phyloP scores from a whole-genome alignment of 768 basidiomycete genomes.

The Boletus speciosus region DNA sequence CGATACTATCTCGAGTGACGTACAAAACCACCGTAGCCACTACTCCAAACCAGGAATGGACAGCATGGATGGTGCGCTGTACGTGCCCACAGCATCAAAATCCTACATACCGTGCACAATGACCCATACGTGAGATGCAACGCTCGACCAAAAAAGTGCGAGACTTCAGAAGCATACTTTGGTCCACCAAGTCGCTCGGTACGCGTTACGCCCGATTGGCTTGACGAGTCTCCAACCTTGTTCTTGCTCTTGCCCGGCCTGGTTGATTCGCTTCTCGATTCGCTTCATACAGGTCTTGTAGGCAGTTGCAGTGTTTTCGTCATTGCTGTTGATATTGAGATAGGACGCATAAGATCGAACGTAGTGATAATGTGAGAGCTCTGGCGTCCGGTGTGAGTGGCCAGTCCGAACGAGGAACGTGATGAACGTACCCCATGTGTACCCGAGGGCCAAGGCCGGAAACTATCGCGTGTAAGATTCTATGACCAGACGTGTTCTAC shows the following conservation, averaged over 20 bases:
- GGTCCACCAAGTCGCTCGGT: conserved; percentile 32
- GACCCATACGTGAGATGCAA: neutral
- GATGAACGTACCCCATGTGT: conserved; percentile 9
- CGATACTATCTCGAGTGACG: conserved; percentile 42
- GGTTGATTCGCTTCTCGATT: conserved; percentile 37
- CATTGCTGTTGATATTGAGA: conserved; percentile 26
- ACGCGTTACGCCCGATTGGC: conserved; percentile 9
- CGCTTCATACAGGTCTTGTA: conserved; percentile 49
- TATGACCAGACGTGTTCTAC: neutral
- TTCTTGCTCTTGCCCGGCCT: conserved; percentile 3
- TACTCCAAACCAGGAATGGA: conserved; percentile 4
- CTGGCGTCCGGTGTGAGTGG: conserved; percentile 8
- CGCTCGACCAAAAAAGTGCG: neutral
- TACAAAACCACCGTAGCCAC: conserved; percentile 17
- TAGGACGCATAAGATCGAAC: conserved; percentile 13
- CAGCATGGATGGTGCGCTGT: conserved; percentile 1
- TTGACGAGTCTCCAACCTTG: conserved; percentile 10
- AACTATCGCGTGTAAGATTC: no score
- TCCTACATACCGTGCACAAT: neutral
- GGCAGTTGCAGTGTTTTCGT: conserved; percentile 35
- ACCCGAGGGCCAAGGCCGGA: conserved; percentile 9
- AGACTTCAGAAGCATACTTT: conserved; percentile 4
- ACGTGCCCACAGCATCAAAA: conserved; percentile 5
- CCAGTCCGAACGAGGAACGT: neutral
- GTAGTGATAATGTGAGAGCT: conserved; percentile 36